phyloP scores from a whole-genome alignment of 1,284 basidiomycete species.

The Phenoliferia sp. region DNA sequence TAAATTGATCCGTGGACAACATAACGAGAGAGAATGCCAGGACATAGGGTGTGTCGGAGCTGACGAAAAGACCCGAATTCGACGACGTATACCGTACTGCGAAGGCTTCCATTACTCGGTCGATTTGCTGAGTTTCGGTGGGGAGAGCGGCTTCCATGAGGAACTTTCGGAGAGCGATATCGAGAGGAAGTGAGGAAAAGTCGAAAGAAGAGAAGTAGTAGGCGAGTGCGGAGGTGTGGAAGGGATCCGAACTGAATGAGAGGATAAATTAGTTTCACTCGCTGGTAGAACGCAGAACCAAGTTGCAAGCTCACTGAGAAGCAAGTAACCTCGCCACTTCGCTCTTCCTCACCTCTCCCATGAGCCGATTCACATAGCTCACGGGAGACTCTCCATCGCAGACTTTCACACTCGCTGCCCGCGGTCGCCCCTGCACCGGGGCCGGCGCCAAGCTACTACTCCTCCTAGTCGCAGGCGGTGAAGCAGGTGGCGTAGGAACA shows the following conservation, averaged over 20 bases:
- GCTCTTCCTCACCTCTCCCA: slow-evolving; percentile 60
- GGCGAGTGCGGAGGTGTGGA: slow-evolving; percentile 66
- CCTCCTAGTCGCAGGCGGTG: neutral
- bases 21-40: slow-evolving; percentile 97
- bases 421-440: too few relatives aligned
- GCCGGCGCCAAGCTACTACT: neutral
- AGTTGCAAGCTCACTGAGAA: slow-evolving; percentile 55
- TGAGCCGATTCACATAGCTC: slow-evolving; percentile 61
- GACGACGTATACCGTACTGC: slow-evolving; percentile 76
- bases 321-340: slow-evolving; percentile 75
- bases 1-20: slow-evolving; percentile 95
- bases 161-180: slow-evolving; percentile 83
- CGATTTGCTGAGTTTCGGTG: slow-evolving; percentile 96
- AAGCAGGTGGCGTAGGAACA: neutral
- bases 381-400: slow-evolving; percentile 60
- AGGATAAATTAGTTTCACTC: neutral
- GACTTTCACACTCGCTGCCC: neutral
- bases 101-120: slow-evolving; percentile 94
- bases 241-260: slow-evolving; percentile 58
- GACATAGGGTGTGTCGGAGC: slow-evolving; percentile 63
- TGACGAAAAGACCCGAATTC: slow-evolving; percentile 71
- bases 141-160: slow-evolving; percentile 89
- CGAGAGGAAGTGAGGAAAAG: slow-evolving; percentile 73
- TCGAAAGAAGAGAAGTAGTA: slow-evolving; percentile 73
- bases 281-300: too few relatives aligned